Base-by-base conservation (phyloP, 495 filamentous ascomycete species). In the Hyaloscypha hepaticicola region DNA sequence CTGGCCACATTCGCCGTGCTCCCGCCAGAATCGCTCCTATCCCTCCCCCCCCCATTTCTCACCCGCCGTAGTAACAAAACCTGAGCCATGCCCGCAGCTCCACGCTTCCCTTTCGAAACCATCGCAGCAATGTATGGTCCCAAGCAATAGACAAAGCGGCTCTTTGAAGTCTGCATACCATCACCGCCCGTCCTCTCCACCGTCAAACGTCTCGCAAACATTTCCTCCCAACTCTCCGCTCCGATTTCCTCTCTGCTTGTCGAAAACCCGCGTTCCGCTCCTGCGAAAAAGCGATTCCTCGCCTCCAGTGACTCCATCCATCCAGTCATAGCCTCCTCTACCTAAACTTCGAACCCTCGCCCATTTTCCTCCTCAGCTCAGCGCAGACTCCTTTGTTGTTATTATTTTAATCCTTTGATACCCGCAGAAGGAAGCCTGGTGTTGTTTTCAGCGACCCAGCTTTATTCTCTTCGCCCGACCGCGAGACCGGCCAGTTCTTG, bases 151-250 rank as follows among this genome's bases (percentile, higher is more conserved):
- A 45, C 38, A 45, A 45, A 64, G 69, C 69, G 69, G 66, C 69
- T 72, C 69, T 67, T 61, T 62, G 69, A 69, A 69, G 66, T 72
- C 69, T 72, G 69, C 69, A 56, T 27, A 53, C 50, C 50, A 27
- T 53, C n/a, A 55, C 26, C 28, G 14, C 26, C 52, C 5, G 6
- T 12, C 24, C 48, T 45, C 29, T 9, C 29, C n/a, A 24, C 62
- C 38, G 24, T 31, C 45, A 53, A 56, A 59, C 55, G 14, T n/a
- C n/a, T 33, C 55, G 59, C 21, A 19, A 55, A 33, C 9, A 19
- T 22, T 19, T 31, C 28, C 25, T 33, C 16, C 48, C 9, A 52
- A 7, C 55, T 61, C 45, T 59, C 0, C 45, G 8, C 25, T 51
- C 34, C 25, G n/a, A 50, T 19, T 41, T 53, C 56, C 19, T 49